Evolutionary conservation across 1,284 basidiomycete genomes (phyloP), one percentile per base, ranked within the genome.

Genomic region (Trametes polyzona): DNA sequence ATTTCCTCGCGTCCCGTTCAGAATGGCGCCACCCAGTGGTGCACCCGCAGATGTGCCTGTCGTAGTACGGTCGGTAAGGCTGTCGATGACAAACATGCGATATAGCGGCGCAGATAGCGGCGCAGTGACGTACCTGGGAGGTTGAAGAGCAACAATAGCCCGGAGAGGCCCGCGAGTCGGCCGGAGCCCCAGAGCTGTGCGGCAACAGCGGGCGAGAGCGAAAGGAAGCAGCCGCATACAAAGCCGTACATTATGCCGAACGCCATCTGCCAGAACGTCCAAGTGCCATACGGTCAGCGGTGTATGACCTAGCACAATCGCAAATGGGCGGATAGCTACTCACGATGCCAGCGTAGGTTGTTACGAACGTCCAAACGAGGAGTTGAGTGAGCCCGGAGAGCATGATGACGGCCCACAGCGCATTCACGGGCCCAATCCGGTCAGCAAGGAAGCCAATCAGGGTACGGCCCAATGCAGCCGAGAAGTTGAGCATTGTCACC

Each of bases 241-340:
- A 68, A 67, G 14, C 68, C 68, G 55, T 69, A 69, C 26, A 67
- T 36, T 33, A 69, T 57, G 12, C 62, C 66, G 40, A 69, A 67
- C n/a, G 39, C 40, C 37, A 55, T 29, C 53, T 41, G 19, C 21
- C 11, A 8, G n/a, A n/a, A n/a, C n/a, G n/a, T n/a, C n/a, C n/a
- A n/a, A n/a, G n/a, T n/a, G n/a, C n/a, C n/a, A n/a, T n/a, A n/a
- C n/a, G n/a, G n/a, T n/a, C n/a, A n/a, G n/a, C n/a, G 23, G 26
- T 17, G 12, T 1, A 7, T 16, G 14, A 11, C 21, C 30, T 17
- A 16, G 24, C n/a, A n/a, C n/a, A 39, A 29, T 14, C 39, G 37
- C 4, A 27, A 12, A n/a, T 21, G 21, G 36, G 33, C n/a, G n/a
- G n/a, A n/a, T n/a, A n/a, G n/a, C n/a, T n/a, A 40, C 61, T 39